These are phyloP conservation scores for Cajanus cajan DNA, from an alignment of 306 rosid species.

Conservation along the genomic window DNA sequence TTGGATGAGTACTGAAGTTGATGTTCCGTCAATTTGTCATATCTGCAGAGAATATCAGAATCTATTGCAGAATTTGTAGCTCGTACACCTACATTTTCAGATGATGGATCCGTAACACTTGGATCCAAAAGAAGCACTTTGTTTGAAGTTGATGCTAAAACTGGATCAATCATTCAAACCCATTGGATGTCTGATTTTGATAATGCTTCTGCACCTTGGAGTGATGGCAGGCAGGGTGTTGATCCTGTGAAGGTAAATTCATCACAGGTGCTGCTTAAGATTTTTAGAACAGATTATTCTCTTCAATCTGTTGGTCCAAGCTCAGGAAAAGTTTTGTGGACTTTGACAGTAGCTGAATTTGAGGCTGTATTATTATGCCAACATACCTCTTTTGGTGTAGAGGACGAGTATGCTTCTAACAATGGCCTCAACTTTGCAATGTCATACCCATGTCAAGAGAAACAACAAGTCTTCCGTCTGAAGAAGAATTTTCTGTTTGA, in stretches of 20 bases:
- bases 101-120: conserved; percentile 71
- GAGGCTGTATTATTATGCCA: conserved; percentile 61
- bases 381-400: conserved; percentile 38
- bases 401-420: conserved; percentile 38
- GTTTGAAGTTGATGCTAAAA: conserved; percentile 63
- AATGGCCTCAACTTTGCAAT: conserved; percentile 46
- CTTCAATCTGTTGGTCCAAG: conserved; percentile 46
- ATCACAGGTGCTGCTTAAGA: conserved; percentile 44
- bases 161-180: conserved; percentile 52
- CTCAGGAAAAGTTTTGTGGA: conserved; percentile 63
- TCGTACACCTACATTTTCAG: conserved; percentile 53
- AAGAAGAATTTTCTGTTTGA: conserved; percentile 41
- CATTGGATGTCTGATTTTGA: conserved; percentile 35
- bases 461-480: conserved; percentile 44
- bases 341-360: conserved; percentile 60
- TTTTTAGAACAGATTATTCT: conserved; percentile 69
- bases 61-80: conserved; percentile 57
- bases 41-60: conserved; percentile 59
- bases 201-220: conserved; percentile 35
- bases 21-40: conserved; percentile 19
- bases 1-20: neutral
- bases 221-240: conserved; percentile 31
- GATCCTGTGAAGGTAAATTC: conserved; percentile 28
- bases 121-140: conserved; percentile 64
- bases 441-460: conserved; percentile 69